Evolutionary conservation across 2,329 filamentous ascomycete genomes (phyloP).

Genomic region (Penicillium sp.): DNA sequence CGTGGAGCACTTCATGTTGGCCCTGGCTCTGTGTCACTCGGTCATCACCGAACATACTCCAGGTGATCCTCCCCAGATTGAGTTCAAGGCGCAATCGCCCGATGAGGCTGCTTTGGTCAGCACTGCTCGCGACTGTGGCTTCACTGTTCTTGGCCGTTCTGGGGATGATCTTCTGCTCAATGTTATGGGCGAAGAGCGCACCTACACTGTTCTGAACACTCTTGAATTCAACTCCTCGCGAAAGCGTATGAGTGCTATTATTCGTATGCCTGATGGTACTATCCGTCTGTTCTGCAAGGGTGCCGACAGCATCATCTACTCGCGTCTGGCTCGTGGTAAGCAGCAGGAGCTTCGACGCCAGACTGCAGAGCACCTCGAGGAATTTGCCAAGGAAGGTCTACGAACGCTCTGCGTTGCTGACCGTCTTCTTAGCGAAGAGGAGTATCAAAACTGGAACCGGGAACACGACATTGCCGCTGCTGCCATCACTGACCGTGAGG

Average conservation of each 20-base stretch:
- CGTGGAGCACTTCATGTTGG: conserved; percentile 90
- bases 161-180: conserved; percentile 83
- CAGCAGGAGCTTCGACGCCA: conserved; percentile 79
- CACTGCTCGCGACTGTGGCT: conserved; percentile 92
- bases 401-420: conserved; percentile 93
- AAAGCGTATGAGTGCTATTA: conserved; percentile 97
- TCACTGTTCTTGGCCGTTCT: conserved; percentile 82
- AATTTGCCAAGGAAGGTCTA: conserved; percentile 94
- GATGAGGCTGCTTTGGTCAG: conserved; percentile 94
- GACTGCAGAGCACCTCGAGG: conserved; percentile 92
- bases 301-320: conserved; percentile 96
- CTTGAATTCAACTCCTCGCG: conserved; percentile 96
- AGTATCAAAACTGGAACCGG: conserved; percentile 82
- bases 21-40: conserved; percentile 91
- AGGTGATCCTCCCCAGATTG: conserved; percentile 86
- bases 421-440: conserved; percentile 74
- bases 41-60: conserved; percentile 89
- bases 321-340: conserved; percentile 79
- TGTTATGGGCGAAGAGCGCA: conserved; percentile 79
- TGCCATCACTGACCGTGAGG: conserved; percentile 82
- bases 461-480: conserved; percentile 86
- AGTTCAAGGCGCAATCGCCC: conserved; percentile 96
- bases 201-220: conserved; percentile 87
- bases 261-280: conserved; percentile 86
- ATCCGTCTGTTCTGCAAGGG: conserved; percentile 97